These are phyloP conservation scores for Coemansia pectinata DNA, from an alignment of 192 early-diverging fungal genomes.

Conservation along the genomic window DNA sequence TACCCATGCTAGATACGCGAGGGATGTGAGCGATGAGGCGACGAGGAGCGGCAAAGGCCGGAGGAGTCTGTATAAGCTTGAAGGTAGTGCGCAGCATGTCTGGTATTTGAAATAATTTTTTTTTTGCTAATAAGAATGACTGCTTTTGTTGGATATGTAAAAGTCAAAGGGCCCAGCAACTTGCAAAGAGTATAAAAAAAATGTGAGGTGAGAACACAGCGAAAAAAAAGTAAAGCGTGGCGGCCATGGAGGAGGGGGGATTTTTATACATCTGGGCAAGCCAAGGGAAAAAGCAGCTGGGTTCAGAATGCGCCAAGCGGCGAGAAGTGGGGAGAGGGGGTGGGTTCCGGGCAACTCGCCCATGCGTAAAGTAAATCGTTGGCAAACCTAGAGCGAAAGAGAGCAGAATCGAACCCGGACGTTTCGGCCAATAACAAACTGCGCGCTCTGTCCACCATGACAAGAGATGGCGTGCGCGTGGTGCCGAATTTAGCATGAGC, in stretches of 20 bases:
- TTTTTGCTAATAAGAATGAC: background rate
- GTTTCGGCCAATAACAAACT: slow-evolving; percentile 6
- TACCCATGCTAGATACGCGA: slow-evolving; percentile 45
- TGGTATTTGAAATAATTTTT: background rate
- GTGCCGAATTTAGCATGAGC: slow-evolving; percentile 1
- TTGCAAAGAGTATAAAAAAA: background rate
- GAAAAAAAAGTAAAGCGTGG: background rate
- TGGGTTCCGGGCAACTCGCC: background rate
- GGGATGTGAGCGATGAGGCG: slow-evolving; percentile 38
- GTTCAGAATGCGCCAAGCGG: background rate
- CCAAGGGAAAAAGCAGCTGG: background rate
- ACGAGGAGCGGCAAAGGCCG: slow-evolving; percentile 9
- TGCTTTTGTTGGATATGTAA: background rate
- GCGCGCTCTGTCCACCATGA: background rate
- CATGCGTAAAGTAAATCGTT: background rate
- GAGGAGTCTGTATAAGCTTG: slow-evolving; percentile 11
- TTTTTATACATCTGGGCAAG: background rate
- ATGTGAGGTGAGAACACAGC: background rate
- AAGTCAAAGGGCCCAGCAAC: background rate
- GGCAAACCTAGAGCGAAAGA: background rate
- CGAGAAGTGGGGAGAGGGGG: slow-evolving; percentile 1
- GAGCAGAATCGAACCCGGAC: background rate
- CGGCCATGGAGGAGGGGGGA: background rate
- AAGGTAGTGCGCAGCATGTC: slow-evolving; percentile 27
- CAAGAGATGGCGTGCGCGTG: slow-evolving; percentile 1